These are phyloP conservation scores for Yarrowia sp. DNA, from an alignment of 805 yeast species.

Conservation along the genomic window DNA sequence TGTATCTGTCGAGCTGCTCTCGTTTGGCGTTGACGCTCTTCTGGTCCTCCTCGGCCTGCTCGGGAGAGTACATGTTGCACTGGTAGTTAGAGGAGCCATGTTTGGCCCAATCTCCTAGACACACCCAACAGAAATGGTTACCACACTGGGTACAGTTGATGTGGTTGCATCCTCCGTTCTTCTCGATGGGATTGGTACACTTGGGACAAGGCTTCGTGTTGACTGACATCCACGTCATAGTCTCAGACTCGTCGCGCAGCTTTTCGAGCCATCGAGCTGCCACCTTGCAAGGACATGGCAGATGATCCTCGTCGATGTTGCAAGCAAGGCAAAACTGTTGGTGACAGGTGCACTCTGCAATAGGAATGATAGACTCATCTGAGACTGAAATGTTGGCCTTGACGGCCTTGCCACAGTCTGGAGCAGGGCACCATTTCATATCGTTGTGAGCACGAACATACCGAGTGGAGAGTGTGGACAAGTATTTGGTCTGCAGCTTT, in stretches of 20 bases:
- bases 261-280: conserved; percentile 70
- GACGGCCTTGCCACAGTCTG: conserved; percentile 67
- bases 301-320: conserved; percentile 61
- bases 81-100: conserved; percentile 65
- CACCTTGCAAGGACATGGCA: conserved; percentile 76
- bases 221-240: conserved; percentile 78
- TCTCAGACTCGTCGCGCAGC: conserved; percentile 83
- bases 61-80: conserved; percentile 57
- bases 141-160: conserved; percentile 81
- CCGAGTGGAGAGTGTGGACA: conserved; percentile 36
- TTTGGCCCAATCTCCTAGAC: conserved; percentile 67
- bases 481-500: conserved; percentile 32
- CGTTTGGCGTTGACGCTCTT: conserved; percentile 46
- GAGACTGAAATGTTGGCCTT: conserved; percentile 51
- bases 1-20: conserved; percentile 56
- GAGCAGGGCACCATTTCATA: conserved; percentile 78
- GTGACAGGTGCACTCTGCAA: conserved; percentile 48
- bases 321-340: conserved; percentile 82
- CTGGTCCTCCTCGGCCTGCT: conserved; percentile 41
- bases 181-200: conserved; percentile 77
- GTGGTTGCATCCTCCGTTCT: conserved; percentile 96
- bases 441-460: conserved; percentile 51
- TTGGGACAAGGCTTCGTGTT: conserved; percentile 85
- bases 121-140: conserved; percentile 90
- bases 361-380: conserved; percentile 2